Evolutionary conservation across 129 eudicot species (phyloP).

Genomic region (Ambrosia trifida): DNA sequence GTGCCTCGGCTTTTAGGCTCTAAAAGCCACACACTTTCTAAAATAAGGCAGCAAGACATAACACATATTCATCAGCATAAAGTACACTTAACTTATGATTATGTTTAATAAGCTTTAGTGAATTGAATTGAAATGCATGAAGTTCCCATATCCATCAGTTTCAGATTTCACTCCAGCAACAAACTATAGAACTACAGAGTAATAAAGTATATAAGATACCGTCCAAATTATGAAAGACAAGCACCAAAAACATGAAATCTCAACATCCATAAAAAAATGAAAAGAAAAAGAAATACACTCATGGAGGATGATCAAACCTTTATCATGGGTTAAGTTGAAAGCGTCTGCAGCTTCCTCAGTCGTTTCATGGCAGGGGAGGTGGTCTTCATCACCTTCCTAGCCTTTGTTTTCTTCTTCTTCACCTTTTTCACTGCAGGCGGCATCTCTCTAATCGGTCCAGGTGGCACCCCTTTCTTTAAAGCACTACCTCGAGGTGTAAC

Average conservation of each 20-base stretch:
- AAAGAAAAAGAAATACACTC: slow-evolving; percentile 13
- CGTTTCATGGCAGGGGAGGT: slow-evolving; percentile 56
- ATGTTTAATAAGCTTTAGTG: not conserved
- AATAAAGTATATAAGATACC: slow-evolving; percentile 32
- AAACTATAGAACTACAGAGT: slow-evolving; percentile 30
- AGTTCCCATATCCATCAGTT: slow-evolving; percentile 9
- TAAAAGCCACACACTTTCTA: too few relatives aligned
- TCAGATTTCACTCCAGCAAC: slow-evolving; percentile 31
- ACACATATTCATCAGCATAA: not conserved
- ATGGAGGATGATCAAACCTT: slow-evolving; percentile 33
- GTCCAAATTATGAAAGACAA: slow-evolving; percentile 25
- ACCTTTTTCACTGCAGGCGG: slow-evolving; percentile 51
- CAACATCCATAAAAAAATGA: slow-evolving; percentile 4
- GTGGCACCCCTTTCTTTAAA: slow-evolving; percentile 85
- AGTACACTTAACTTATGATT: not conserved
- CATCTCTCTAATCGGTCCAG: slow-evolving; percentile 86
- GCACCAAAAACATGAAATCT: slow-evolving; percentile 22
- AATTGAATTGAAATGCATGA: slow-evolving; percentile 19
- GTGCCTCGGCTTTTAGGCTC: too few relatives aligned
- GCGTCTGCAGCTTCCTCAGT: slow-evolving; percentile 49
- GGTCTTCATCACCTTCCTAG: slow-evolving; percentile 49
- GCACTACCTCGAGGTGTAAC: slow-evolving; percentile 95
- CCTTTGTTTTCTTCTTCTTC: slow-evolving; percentile 70
- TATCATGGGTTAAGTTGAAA: slow-evolving; percentile 31
- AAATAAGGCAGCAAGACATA: too few relatives aligned